Conservation (phyloP, 2,329 filamentous ascomycete genomes). For the Piedraia hortae region DNA sequence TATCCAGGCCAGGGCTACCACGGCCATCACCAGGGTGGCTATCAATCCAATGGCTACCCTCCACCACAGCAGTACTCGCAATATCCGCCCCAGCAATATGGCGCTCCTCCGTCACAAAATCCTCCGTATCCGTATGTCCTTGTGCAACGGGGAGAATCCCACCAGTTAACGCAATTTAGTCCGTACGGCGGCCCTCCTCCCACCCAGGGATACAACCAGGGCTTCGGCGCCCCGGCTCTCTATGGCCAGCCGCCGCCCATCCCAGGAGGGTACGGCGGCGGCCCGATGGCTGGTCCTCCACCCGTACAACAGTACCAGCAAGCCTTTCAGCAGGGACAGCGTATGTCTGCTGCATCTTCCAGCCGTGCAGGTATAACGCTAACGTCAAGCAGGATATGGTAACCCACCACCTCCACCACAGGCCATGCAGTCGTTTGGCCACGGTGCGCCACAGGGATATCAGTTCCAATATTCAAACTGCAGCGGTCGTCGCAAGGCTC, state of each 20-base stretch:
- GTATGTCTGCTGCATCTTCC: background rate
- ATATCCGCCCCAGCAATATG: constrained; percentile 2
- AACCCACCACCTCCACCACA: constrained; percentile 11
- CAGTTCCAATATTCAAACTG: constrained; percentile 79
- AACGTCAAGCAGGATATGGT: constrained; percentile 4
- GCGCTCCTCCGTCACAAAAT: constrained; percentile 13
- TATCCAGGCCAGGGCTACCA: constrained; percentile 12
- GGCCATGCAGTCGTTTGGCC: constrained; percentile 37
- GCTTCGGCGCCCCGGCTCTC: no score
- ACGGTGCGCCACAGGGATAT: constrained; percentile 55
- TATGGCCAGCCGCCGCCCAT: constrained; percentile 8
- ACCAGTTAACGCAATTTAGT: no score
- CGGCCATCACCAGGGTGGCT: constrained; percentile 7
- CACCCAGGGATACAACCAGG: constrained; percentile 9
- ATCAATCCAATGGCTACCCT: constrained; percentile 6
- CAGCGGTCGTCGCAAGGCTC: constrained; percentile 62
- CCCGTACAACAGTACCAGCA: constrained; percentile 4
- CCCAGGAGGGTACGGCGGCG: constrained; percentile 22
- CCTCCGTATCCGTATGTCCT: constrained; percentile 14
- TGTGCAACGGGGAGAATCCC: no score
- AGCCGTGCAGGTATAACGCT: constrained; percentile 2
- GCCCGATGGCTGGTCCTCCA: constrained; percentile 2
- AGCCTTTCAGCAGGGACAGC: constrained; percentile 4
- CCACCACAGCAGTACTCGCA: constrained; percentile 9
- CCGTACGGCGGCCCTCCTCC: constrained; percentile 16